Evolutionary conservation across 2,329 filamentous ascomycete genomes (phyloP).

Genomic region (Dactylonectria macrodidyma): DNA sequence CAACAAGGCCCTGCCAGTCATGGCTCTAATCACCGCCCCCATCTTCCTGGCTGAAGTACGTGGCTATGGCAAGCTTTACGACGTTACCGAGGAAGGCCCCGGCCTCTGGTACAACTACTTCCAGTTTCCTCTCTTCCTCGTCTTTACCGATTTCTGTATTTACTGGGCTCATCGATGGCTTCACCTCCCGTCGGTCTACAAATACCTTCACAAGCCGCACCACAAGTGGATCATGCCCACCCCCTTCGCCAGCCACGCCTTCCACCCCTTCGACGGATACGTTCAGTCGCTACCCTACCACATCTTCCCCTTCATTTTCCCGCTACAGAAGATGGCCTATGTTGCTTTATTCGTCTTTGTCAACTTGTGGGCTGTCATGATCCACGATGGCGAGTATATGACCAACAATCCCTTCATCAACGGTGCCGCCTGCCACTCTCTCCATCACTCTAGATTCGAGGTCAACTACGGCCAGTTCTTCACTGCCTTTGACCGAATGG

Average conservation of each 20-base stretch:
- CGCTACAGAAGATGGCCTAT: constrained; percentile 91
- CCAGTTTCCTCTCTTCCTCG: constrained; percentile 90
- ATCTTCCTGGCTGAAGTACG: constrained; percentile 88
- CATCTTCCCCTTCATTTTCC: constrained; percentile 92
- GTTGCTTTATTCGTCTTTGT: constrained; percentile 90
- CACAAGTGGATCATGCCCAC: constrained; percentile 99
- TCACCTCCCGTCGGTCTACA: constrained; percentile 85
- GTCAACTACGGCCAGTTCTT: constrained; percentile 95
- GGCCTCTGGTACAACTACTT: constrained; percentile 83
- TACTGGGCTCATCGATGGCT: constrained; percentile 93
- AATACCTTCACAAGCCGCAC: constrained; percentile 93
- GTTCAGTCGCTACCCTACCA: constrained; percentile 93
- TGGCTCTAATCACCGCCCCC: constrained; percentile 85
- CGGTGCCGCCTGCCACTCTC: constrained; percentile 88
- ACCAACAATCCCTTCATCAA: constrained; percentile 94
- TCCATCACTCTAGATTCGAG: constrained; percentile 75
- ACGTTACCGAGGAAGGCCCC: constrained; percentile 81
- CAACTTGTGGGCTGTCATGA: constrained; percentile 97
- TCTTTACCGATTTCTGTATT: constrained; percentile 91
- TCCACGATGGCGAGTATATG: constrained; percentile 95
- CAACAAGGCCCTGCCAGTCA: constrained; percentile 81
- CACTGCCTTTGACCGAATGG: constrained; percentile 90
- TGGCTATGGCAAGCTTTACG: constrained; percentile 90
- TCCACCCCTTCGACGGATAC: constrained; percentile 95
- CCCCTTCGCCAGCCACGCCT: constrained; percentile 91